Base-by-base conservation (phyloP, 768 basidiomycete species). In the Udeniomyces megalosporus region DNA sequence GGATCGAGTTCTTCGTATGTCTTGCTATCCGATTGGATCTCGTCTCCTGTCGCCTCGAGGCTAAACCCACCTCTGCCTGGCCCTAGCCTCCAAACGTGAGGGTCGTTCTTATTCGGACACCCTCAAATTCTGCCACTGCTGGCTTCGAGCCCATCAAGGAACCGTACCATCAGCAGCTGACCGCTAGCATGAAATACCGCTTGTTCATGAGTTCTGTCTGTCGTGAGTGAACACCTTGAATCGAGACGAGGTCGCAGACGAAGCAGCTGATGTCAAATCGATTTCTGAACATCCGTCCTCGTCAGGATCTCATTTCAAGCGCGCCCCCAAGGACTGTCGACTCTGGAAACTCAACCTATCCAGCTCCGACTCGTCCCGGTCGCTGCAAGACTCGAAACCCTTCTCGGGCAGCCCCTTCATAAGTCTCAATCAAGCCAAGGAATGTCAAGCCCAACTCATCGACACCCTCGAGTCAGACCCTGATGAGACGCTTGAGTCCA, bases 1-100 rank as follows among this genome's bases (percentile, higher is more conserved):
- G 78, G 15, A 73, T 93, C 57, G 89, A 93, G 73, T 77, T 89
- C 44, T 79, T 80, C 61, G 63, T 65, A 22, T 44, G 63, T 58
- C 17, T 12, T 5, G 4, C 49, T 31, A 29, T 47, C 20, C 4
- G 14, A n/a, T n/a, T n/a, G n/a, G n/a, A n/a, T n/a, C n/a, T n/a
- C n/a, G 15, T 58, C 14, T 28, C 34, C 44, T 26, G 22, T 17
- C 17, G 2, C 22, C 38, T 60, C 38, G 38, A n/a, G n/a, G n/a
- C n/a, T n/a, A n/a, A n/a, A n/a, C n/a, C n/a, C n/a, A n/a, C n/a
- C n/a, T n/a, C n/a, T n/a, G n/a, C n/a, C n/a, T n/a, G n/a, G n/a
- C n/a, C 35, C 45, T 31, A 65, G 63, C 88, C 87, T 26, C 82
- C 84, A 1, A 76, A 75, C 22, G 74, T 89, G 68, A 80, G 77